Evolutionary conservation across 371 early-diverging fungal species (phyloP).

Genomic region (Mortierella sp.): DNA sequence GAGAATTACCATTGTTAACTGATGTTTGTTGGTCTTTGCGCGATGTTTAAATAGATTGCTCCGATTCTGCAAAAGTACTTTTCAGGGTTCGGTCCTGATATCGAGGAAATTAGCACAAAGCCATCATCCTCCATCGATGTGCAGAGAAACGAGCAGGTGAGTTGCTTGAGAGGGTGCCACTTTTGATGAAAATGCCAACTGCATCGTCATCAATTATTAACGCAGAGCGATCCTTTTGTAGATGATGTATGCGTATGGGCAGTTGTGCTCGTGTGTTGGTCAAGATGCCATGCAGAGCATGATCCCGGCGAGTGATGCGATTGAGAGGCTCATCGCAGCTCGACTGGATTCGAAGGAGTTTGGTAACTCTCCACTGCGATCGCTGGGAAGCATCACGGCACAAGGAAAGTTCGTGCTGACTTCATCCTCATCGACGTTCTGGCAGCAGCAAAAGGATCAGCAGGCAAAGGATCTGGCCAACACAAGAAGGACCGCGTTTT

Average conservation of each 20-base stretch:
- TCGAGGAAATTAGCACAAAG: constrained; percentile 41
- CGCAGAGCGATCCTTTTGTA: constrained; percentile 14
- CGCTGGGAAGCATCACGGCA: constrained; percentile 50
- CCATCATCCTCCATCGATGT: constrained; percentile 32
- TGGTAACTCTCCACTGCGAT: constrained; percentile 50
- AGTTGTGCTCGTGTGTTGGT: constrained; percentile 66
- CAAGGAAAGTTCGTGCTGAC: constrained; percentile 54
- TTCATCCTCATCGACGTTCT: constrained; percentile 33
- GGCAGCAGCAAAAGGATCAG: constrained; percentile 52
- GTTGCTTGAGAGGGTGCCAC: too few relatives aligned
- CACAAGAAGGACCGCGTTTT: constrained; percentile 37
- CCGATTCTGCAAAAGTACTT: constrained; percentile 75
- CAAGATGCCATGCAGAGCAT: constrained; percentile 68
- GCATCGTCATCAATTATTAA: background rate
- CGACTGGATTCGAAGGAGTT: constrained; percentile 59
- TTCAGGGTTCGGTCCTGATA: constrained; percentile 65
- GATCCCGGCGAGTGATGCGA: constrained; percentile 72
- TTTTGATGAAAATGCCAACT: background rate
- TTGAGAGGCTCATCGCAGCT: constrained; percentile 67
- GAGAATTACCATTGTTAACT: too few relatives aligned
- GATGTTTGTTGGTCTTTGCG: too few relatives aligned
- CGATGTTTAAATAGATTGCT: constrained; percentile 71
- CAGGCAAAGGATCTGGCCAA: constrained; percentile 35
- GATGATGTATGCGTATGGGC: constrained; percentile 75
- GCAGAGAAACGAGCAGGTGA: constrained; percentile 45